Base-by-base conservation (phyloP, 164 flowering plant species). In the Euptelea pleiosperma region DNA sequence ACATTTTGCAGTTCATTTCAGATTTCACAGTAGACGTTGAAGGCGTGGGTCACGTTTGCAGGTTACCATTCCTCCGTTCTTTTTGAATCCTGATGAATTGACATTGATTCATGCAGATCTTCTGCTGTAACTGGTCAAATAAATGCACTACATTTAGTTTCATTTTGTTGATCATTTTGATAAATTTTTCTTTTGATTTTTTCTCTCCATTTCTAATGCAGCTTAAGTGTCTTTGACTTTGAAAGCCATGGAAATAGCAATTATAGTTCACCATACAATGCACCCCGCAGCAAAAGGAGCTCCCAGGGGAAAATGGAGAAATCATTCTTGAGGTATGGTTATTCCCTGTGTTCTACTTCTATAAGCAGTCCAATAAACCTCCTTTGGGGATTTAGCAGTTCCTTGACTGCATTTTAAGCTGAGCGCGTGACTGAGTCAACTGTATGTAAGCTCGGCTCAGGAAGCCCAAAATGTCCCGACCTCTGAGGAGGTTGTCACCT, bases 271-370 rank as follows among this genome's bases (percentile, higher is more conserved):
- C 96, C 97, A 51, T 42, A 50, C 35, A 69, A 79, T 69, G 73
- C 82, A 34, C 50, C 77, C 22, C 80, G 72, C 8, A 6, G 37
- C 8, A 76, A 68, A 57, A 82, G 93, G 73, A 94, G 99, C 62
- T 91, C 93, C 60, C 99, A 94, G 45, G 99, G 99, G 61, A 94
- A 94, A 78, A 75, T 94, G 93, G 99, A 94, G 75, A 94, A 94
- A 69, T 94, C 99, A 36, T 85, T 94, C 64, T 74, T 91, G 71
- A 89, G 99, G 99, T 85, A 80, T 65, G 64, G 4, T 51, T n/a
- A n/a, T n/a, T n/a, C n/a, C n/a, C n/a, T n/a, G n/a, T n/a, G n/a
- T n/a, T n/a, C n/a, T n/a, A n/a, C n/a, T n/a, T n/a, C n/a, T n/a
- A n/a, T n/a, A n/a, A n/a, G n/a, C n/a, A n/a, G n/a, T n/a, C n/a